Conservation (phyloP, 2,329 filamentous ascomycete genomes). For the Paracoccidioides lutzii region DNA sequence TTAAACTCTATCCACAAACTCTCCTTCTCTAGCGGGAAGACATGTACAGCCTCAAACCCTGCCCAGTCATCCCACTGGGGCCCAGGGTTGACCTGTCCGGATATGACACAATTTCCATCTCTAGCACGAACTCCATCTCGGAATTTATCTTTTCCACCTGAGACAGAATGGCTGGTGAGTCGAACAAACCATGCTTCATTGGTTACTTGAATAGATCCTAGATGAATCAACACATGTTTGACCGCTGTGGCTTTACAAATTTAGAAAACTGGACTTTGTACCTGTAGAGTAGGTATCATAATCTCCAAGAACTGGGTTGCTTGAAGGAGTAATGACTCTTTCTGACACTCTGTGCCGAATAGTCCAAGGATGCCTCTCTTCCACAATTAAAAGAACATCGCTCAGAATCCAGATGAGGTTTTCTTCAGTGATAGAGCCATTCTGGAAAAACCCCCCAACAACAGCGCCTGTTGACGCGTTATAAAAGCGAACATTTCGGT, state of each 20-base stretch:
- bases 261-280: neutral
- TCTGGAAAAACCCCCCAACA: constrained; percentile 5
- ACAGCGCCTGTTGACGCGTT: constrained; percentile 6
- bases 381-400: constrained; percentile 6
- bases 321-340: neutral
- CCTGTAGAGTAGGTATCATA: constrained; percentile 10
- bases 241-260: neutral
- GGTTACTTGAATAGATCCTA: constrained; percentile 11
- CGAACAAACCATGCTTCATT: constrained; percentile 9
- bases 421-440: constrained; percentile 9
- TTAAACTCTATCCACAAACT: constrained; percentile 12
- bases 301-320: constrained; percentile 7
- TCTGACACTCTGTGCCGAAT: neutral
- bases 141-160: constrained; percentile 10
- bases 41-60: constrained; percentile 15
- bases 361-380: neutral
- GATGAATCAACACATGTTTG: constrained; percentile 3
- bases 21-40: constrained; percentile 15
- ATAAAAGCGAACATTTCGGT: constrained; percentile 9
- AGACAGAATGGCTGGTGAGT: constrained; percentile 6
- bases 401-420: constrained; percentile 6
- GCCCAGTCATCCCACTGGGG: constrained; percentile 6
- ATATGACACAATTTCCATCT: constrained; percentile 15
- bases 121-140: constrained; percentile 12
- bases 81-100: constrained; percentile 8